Percentiles rank a stretch among this genome's conserved stretches.
phyloP scores from a whole-genome alignment of 805 yeast genomes.

The Myxozyma kluyveri region DNA sequence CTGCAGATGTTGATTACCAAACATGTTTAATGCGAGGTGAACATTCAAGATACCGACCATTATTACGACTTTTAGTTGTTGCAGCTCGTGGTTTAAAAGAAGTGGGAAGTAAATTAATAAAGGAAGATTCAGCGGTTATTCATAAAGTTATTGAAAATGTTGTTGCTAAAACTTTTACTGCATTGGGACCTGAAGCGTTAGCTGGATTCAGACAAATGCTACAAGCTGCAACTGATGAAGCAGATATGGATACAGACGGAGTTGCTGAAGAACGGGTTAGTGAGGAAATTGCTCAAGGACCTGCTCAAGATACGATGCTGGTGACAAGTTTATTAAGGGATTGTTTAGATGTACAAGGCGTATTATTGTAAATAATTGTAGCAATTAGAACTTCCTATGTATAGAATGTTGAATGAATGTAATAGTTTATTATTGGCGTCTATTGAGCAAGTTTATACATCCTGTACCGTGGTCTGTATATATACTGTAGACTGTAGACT shows the following conservation, averaged over 20 bases:
- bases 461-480: no score
- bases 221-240: not conserved
- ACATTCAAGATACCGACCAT: constrained; percentile 31
- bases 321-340: constrained; percentile 23
- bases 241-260: not conserved
- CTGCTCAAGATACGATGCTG: constrained; percentile 24
- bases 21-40: constrained; percentile 44
- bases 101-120: not conserved
- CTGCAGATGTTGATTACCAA: constrained; percentile 40
- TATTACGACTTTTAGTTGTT: constrained; percentile 32
- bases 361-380: constrained; percentile 6
- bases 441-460: no score
- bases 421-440: no score
- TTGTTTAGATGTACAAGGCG: constrained; percentile 18
- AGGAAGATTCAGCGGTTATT: constrained; percentile 5
- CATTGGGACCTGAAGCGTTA: constrained; percentile 22
- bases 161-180: constrained; percentile 15
- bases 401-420: no score
- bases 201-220: constrained; percentile 8
- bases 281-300: constrained; percentile 1
- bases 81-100: constrained; percentile 12
- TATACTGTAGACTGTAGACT: no score
- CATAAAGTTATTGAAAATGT: constrained; percentile 15
- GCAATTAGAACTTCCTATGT: no score
- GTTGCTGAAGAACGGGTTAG: not conserved